phyloP scores from a whole-genome alignment of 345 rosid genomes.

The Populus alba region DNA sequence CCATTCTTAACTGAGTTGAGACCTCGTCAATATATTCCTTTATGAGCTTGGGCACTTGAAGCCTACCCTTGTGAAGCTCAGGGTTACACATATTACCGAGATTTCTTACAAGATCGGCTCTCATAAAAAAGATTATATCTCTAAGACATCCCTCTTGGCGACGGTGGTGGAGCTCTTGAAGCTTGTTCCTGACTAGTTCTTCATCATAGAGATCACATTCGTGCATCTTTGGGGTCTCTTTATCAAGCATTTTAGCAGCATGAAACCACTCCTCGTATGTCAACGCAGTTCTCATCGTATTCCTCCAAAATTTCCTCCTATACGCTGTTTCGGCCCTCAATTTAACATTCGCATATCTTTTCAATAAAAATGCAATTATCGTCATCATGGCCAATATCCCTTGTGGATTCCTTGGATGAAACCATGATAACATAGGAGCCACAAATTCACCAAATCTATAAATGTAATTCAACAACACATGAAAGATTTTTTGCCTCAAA shows the following conservation, averaged over 20 bases:
- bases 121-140: conserved; percentile 92
- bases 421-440: conserved; percentile 66
- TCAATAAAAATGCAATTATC: conserved; percentile 74
- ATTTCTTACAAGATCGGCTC: conserved; percentile 92
- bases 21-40: conserved; percentile 95
- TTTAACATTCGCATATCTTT: conserved; percentile 79
- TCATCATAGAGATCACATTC: conserved; percentile 80
- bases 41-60: conserved; percentile 84
- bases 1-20: conserved; percentile 88
- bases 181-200: conserved; percentile 83
- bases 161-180: conserved; percentile 75
- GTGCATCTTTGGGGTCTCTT: conserved; percentile 71
- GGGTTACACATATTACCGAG: conserved; percentile 98
- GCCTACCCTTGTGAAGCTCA: conserved; percentile 95
- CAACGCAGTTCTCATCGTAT: conserved; percentile 82
- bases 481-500: conserved; percentile 52
- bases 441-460: conserved; percentile 41
- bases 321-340: conserved; percentile 92
- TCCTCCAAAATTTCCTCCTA: conserved; percentile 97
- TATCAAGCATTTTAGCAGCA: conserved; percentile 97
- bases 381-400: conserved; percentile 93
- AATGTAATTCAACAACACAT: conserved; percentile 36
- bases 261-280: conserved; percentile 98
- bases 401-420: conserved; percentile 92
- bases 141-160: conserved; percentile 84